Evolutionary conservation across 768 basidiomycete species (phyloP), one percentile per base, ranked within the genome.

Genomic region (Rhizopogon vinicolor): DNA sequence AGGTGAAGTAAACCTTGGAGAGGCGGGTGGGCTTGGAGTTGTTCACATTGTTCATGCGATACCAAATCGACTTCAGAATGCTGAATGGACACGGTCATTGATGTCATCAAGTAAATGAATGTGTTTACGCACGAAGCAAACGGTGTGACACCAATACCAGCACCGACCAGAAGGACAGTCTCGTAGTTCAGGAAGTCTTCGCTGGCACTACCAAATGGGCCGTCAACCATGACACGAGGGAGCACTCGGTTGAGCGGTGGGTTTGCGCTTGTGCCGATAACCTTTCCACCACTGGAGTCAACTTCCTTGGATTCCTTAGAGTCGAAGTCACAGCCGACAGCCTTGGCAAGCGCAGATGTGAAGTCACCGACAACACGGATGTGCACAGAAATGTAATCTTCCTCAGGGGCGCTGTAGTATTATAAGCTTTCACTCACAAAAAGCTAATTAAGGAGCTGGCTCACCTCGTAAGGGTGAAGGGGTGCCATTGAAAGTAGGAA

Each of bases 401-500:
- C 94, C 66, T 97, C 93, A 1, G 94, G 95, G 0, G 95, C 93
- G 61, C 89, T 91, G 55, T 7, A 55, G 46, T 22, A 51, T 29
- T 49, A 18, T 12, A 22, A 44, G 14, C 5, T 8, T 49, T 16
- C 22, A 0, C 10, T 25, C 5, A 7, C 19, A 25, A 10, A 35
- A 19, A 37, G 16, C 0, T 5, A 9, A 49, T 25, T 3, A 9
- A 35, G 7, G 35, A 16, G 33, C 4, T 22, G 18, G 69, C 72
- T 18, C 51, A 84, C 86, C 86, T 88, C 35, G 93, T 96, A 57
- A 97, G 82, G 14, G 94, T 96, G 79, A 97, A 97, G 8, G 94
- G 93, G 66, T 98, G 95, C 90, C 93, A 98, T 68, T 97, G 93
- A 79, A 89, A 95, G 75, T 93, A 96, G 18, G 89, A 92, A 44